Evolutionary conservation across 1,139 yeast species (phyloP), one percentile per base, ranked within the genome.

Genomic region (Sugiyamaella grinbergsii): DNA sequence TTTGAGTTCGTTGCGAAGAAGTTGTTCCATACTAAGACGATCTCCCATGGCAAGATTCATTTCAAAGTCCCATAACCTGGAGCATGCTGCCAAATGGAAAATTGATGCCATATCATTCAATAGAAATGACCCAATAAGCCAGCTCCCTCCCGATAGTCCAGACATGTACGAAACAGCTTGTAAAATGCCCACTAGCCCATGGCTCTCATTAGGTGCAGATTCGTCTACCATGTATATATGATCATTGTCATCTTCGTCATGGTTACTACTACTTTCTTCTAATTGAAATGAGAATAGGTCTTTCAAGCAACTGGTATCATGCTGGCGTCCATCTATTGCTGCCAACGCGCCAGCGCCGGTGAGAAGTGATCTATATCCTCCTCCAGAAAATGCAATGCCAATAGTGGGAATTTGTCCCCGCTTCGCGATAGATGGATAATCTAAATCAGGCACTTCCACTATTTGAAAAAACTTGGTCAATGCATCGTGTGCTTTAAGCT

Each of bases 101-200:
- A 55, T 42, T 13, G 59, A 51, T 19, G 39, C 41, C 54, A 54
- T 54, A 65, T 88, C 85, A 68, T 89, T 88, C 68, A 82, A 75
- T 5, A 82, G 84, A 48, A 88, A 69, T 15, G 94, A 78, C 4
- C 94, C 90, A 13, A 87, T 82, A 49, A 88, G 73, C 96, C 96
- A 88, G 55, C 81, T 81, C 49, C 95, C 95, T 42, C 95, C 95
- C 0, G 90, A 82, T 42, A 85, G 73, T 36, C 95, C 96, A 0
- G 85, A 76, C 47, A 88, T 64, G 65, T 88, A 88, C 1, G 93
- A 81, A 0, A 90, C 65, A 2, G 85, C 72, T 61, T 89, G 87
- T 47, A 85, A 71, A 50, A 88, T 69, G 2, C 95, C 93, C 39
- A 93, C 94, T 42, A 87, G 68, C 13, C 60, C 56, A n/a, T 93